A percentile compares a stretch with the other conserved stretches of the same genome.
phyloP scores from a whole-genome alignment of 371 early-diverging fungal genomes.

The Umbelopsis sp. region DNA sequence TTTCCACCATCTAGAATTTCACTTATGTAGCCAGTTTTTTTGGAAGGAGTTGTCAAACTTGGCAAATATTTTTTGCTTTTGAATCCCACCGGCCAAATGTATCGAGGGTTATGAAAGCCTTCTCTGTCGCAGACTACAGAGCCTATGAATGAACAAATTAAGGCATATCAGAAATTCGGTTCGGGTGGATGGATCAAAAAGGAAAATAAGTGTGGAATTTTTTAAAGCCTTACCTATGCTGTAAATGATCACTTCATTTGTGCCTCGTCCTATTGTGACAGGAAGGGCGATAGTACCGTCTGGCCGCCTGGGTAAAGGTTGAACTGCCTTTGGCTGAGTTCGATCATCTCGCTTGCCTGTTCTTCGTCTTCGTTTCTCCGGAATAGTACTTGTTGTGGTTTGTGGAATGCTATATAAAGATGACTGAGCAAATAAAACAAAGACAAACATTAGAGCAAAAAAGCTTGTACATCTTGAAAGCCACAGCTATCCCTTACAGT shows the following conservation, averaged over 20 bases:
- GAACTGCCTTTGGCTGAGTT: constrained; percentile 37
- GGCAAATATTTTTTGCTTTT: constrained; percentile 46
- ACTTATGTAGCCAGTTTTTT: constrained; percentile 43
- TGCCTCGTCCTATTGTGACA: constrained; percentile 57
- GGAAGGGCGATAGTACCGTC: constrained; percentile 53
- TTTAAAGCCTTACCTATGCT: constrained; percentile 36
- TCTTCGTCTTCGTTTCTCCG: constrained; percentile 34
- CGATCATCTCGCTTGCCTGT: constrained; percentile 43
- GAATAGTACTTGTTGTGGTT: constrained; percentile 13
- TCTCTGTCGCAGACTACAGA: constrained; percentile 45
- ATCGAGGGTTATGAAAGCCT: constrained; percentile 50
- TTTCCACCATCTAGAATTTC: constrained; percentile 52
- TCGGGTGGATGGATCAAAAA: not conserved
- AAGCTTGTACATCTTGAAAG: not conserved
- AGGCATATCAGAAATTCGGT: not conserved
- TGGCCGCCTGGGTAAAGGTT: constrained; percentile 40
- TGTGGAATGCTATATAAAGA: not conserved
- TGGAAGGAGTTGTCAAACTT: constrained; percentile 40
- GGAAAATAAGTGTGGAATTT: not conserved
- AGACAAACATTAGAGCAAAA: not conserved
- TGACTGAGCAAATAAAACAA: not conserved
- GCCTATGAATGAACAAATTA: constrained; percentile 25
- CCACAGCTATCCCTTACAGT: constrained; percentile 8
- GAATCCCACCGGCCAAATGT: constrained; percentile 51
- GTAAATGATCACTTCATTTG: constrained; percentile 58